A percentile compares a stretch with the other conserved stretches of the same genome.
phyloP scores from a whole-genome alignment of 2,329 filamentous ascomycete genomes.

The Monilinia aucupariae region DNA sequence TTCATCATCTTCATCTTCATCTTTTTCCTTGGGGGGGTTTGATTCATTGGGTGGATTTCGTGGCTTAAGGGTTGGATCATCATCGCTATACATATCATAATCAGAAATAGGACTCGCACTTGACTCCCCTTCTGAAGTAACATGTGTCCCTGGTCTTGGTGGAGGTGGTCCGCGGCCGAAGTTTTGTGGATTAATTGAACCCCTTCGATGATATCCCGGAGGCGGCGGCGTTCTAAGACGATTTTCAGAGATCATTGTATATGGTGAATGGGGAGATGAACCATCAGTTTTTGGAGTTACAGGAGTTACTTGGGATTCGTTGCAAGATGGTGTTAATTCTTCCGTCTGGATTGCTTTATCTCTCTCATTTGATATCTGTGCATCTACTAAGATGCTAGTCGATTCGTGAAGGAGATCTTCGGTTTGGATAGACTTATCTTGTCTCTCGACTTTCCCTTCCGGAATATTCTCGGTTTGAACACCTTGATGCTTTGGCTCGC shows the following conservation, averaged over 20 bases:
- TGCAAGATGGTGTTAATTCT: constrained; percentile 15
- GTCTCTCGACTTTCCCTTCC: constrained; percentile 17
- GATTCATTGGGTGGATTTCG: constrained; percentile 29
- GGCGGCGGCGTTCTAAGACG: constrained; percentile 17
- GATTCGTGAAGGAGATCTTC: constrained; percentile 19
- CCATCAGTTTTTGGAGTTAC: constrained; percentile 27
- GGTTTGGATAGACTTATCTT: constrained; percentile 30
- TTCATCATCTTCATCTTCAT: constrained; percentile 34
- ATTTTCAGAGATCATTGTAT: neutral
- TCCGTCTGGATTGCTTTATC: constrained; percentile 30
- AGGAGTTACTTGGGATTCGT: constrained; percentile 24
- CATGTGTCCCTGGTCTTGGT: constrained; percentile 33
- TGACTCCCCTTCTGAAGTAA: constrained; percentile 46
- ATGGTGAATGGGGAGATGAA: constrained; percentile 15
- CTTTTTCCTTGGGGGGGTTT: constrained; percentile 26
- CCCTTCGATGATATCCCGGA: constrained; percentile 14
- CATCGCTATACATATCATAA: constrained; percentile 53
- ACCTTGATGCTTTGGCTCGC: constrained; percentile 31
- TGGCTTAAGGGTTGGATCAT: constrained; percentile 52
- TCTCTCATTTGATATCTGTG: constrained; percentile 18
- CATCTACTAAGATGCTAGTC: neutral
- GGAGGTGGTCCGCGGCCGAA: constrained; percentile 9
- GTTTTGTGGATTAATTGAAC: neutral
- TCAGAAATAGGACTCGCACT: constrained; percentile 56
- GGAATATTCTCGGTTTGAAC: constrained; percentile 28